Percentiles rank a stretch among this genome's conserved stretches.
Evolutionary conservation across 176 grass and related monocot species (phyloP).

Genomic region (barley (Hordeum vulgare)): MorexV3_pseudomolecules_assembly NC_058519.1:100693785-100694284

Average conservation of each 20-base stretch:
- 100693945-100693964: constrained; percentile 18
- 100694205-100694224: not conserved
- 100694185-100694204: not conserved
- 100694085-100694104: not conserved
- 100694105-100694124: constrained; percentile 21
- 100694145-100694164: not conserved
- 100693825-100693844: not conserved
- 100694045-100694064: not conserved
- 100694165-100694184: constrained; percentile 12
- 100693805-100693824: not conserved
- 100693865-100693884: constrained; percentile 14
- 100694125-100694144: constrained; percentile 20
- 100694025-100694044: constrained; percentile 46
- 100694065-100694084: constrained; percentile 15
- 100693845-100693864: not conserved
- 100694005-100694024: constrained; percentile 42
- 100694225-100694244: not conserved
- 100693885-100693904: not conserved
- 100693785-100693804: not conserved
- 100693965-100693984: constrained; percentile 32
- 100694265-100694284: not conserved
- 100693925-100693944: constrained; percentile 9
- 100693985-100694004: constrained; percentile 16
- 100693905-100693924: constrained; percentile 36
- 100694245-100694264: not conserved